Evolutionary conservation across 176 grass and related monocot genomes (phyloP).

Genomic region (Puya raimondii): DNA sequence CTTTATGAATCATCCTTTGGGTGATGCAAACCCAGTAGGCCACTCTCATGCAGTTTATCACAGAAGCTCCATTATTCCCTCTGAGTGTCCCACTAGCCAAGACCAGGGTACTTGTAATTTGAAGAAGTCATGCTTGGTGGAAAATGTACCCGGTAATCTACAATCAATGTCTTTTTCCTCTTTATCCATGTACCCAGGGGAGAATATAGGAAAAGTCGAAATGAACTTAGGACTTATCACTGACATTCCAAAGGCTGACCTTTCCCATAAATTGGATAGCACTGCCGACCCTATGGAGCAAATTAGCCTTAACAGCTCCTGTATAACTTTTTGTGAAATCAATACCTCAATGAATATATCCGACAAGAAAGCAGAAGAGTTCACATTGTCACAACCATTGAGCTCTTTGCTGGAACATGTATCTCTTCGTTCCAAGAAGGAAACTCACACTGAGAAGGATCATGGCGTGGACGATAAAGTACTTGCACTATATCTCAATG

Average conservation of each 20-base stretch:
- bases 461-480: not conserved
- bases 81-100: not conserved
- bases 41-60: not conserved
- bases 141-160: not conserved
- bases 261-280: not conserved
- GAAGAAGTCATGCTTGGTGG: not conserved
- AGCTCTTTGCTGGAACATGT: constrained; percentile 5
- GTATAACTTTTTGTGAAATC: not conserved
- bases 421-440: not conserved
- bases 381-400: not conserved
- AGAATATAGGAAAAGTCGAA: not conserved
- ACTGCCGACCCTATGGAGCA: not conserved
- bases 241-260: not conserved
- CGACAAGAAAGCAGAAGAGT: not conserved
- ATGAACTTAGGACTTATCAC: not conserved
- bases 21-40: not conserved
- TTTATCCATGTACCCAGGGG: not conserved
- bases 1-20: not conserved
- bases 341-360: not conserved
- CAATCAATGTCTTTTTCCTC: not conserved
- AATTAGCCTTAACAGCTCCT: not conserved
- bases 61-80: not conserved
- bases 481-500: not conserved
- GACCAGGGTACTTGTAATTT: not conserved
- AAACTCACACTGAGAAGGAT: not conserved